Evolutionary conservation across 495 filamentous ascomycete species (phyloP), one percentile per base, ranked within the genome.

Genomic region (Xanthoparmelia taractica): DNA sequence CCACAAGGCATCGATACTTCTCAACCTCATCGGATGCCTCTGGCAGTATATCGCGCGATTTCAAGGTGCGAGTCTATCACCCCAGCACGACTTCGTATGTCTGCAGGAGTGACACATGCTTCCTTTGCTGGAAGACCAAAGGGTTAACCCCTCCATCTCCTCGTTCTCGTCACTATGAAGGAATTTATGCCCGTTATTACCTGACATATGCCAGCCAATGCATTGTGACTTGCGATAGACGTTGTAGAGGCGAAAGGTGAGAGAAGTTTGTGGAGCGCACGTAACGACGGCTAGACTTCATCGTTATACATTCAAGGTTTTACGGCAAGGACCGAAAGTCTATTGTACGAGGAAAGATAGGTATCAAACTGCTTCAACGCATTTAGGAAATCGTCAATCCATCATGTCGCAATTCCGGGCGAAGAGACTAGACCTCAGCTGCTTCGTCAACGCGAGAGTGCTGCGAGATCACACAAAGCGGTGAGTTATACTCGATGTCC

Each of bases 381-480:
- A 25, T 15, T 18, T 13, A 15, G 17, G 13, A 17, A 4, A 52
- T 31, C 18, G 27, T 15, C 13, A 7, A 29, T 31, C 6, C 8
- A 20, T 40, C 18, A 92, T 94, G 88, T 84, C 90, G 34, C 85
- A 87, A 71, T 96, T 94, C 76, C 79, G 91, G 70, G 78, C 91
- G 18, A 96, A 95, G 78, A 90, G 83, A 78, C 84, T 97, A 40
- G 90, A 96, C 67, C 76, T 98, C 63, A 85, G 88, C 68, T 87
- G 90, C 70, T 97, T 87, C 71, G 74, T 90, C 75, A 97, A 97
- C 70, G 80, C 84, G 73, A 84, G 85, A 58, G 77, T 89, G 60
- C 87, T 98, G 71, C 89, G 93, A 65, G 94, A 97, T 71, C 89
- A 96, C 78, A 88, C 91, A 59, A 97, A 97, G 83, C 87, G 93